These are phyloP conservation scores for Dendrobium chrysotoxum DNA, from an alignment of 106 monocot genomes.

Conservation along the genomic window DNA sequence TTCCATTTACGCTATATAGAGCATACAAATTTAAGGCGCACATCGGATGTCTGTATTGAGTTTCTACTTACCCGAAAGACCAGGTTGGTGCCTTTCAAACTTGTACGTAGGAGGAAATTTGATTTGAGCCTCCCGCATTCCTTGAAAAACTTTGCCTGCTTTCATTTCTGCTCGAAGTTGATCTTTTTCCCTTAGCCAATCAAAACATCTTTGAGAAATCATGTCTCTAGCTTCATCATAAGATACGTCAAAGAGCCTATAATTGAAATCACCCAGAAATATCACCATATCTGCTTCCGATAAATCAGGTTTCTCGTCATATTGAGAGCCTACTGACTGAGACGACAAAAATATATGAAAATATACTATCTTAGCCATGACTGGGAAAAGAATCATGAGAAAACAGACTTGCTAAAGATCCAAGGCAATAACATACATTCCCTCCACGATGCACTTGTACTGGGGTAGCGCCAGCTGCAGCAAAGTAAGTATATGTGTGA, in stretches of 20 bases:
- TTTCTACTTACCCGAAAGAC: constrained; percentile 20
- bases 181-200: constrained; percentile 44
- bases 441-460: constrained; percentile 43
- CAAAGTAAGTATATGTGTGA: constrained; percentile 6
- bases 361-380: not conserved
- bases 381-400: not conserved
- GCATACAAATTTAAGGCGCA: not conserved
- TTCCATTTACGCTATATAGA: not conserved
- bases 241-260: constrained; percentile 24
- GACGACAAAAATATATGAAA: not conserved
- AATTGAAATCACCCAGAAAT: constrained; percentile 44
- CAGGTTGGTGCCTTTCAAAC: constrained; percentile 22
- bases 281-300: constrained; percentile 42
- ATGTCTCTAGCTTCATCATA: constrained; percentile 46
- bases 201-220: constrained; percentile 42
- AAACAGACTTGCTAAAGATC: not conserved
- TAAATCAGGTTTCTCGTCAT: constrained; percentile 35
- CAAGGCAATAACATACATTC: constrained; percentile 38
- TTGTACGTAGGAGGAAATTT: constrained; percentile 30
- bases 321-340: constrained; percentile 17
- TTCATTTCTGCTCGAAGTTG: constrained; percentile 36
- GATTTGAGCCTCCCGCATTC: constrained; percentile 30
- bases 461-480: constrained; percentile 53
- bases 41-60: not conserved
- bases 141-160: constrained; percentile 38